Base-by-base conservation (phyloP, 495 filamentous ascomycete species). In the Tuber indicum region DNA sequence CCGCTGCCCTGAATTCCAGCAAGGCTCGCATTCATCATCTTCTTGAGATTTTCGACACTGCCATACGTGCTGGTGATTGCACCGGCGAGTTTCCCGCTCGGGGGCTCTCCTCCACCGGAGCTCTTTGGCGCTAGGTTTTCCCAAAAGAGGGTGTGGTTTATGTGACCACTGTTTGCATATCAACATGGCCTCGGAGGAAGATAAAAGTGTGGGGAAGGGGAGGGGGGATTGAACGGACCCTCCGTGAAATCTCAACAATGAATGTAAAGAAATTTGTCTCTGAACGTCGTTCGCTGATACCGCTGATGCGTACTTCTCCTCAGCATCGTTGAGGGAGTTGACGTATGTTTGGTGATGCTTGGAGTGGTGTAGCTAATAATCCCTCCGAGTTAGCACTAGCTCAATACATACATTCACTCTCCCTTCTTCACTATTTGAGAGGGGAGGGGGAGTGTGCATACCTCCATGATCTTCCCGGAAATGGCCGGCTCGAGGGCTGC, bases 81-180 rank as follows among this genome's bases (percentile, higher is more conserved):
- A 77, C 87, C 89, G 81, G 86, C 86, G 44, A 93, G 86, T 52
- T 85, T 82, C 16, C 91, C 91, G 14, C 85, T 86, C 0, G 91
- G 88, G 17, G 89, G 92, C 78, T 92, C 90, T 82, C 95, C 94
- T 80, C 96, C 96, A 77, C 96, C 79, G 39, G 45, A 42, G 16
- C 73, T 75, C 78, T 91, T 92, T 41, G 94, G 95, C 21, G 94
- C 91, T 71, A 98, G 87, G 88, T 98, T 98, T 88, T 98, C 93
- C 96, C 96, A 98, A 89, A 98, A 98, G 66, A 98, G 89, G 41
- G 89, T 89, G 88, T 98, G 95, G 88, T 98, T 98, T 83, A 96
- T 84, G 87, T 98, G 95, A 71, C 95, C 95, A 81, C 94, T 83
- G 17, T 5, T 44, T 41, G 23, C 3, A 73, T 41, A 52, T 72